Evolutionary conservation across 176 grass and related monocot genomes (phyloP), one percentile per base, ranked within the genome.

Genomic region (Triticum dicoccoides): DNA sequence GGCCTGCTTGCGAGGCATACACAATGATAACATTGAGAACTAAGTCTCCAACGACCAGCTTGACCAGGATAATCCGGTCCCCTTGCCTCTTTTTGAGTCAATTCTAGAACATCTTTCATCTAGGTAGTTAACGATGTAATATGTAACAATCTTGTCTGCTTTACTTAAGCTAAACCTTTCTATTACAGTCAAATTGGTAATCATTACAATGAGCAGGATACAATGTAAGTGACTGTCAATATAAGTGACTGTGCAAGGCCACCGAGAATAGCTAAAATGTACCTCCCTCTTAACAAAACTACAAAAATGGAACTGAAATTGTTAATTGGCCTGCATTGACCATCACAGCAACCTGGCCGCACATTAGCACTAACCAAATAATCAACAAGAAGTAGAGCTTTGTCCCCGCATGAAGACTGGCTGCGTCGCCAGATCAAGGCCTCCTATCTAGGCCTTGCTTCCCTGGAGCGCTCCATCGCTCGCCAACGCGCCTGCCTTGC

Each of bases 251-350:
- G 21, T 72, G 2, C 41, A 70, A 38, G 17, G 11, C 35, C 69
- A 70, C 51, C 73, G 78, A 78, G 32, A 38, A 88, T 4, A 79
- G 41, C 11, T 24, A 79, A 37, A 80, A 66, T 30, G n/a, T 79
- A 49, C 12, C 14, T 27, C 11, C 56, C 76, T 78, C 51, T 58
- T 58, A 61, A 78, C 9, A 33, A 34, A 11, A 34, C 20, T 11
- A 33, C 5, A 34, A 59, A 44, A 81, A 23, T 56, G 32, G 21
- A 83, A 69, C 38, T 27, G 4, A 76, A 47, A 63, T 81, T 34
- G 9, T 41, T 79, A 62, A 62, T 23, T 51, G 9, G 52, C 58
- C 80, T 42, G 52, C 47, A 82, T 35, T 82, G 63, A 24, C 45
- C 54, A 35, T n/a, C 39, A 80, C 12, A 38, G 38, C 21, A 63